A percentile compares a stretch with the other conserved stretches of the same genome.
phyloP scores from a whole-genome alignment of 495 filamentous ascomycete genomes.

The Pyrenopolyporus hunteri region DNA sequence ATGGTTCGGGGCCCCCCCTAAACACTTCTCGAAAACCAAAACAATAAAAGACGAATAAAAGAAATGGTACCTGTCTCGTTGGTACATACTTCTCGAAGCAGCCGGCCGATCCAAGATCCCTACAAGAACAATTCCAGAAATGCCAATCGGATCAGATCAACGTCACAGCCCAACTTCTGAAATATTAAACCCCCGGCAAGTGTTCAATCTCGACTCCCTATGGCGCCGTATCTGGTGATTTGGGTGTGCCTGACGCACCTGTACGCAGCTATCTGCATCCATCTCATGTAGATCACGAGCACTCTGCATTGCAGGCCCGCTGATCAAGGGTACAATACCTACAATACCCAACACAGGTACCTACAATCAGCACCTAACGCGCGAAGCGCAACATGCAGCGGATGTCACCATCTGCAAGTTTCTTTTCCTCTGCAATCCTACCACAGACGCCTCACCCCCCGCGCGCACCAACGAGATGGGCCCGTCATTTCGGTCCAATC shows the following conservation, averaged over 20 bases:
- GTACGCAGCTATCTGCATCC: too few species aligned
- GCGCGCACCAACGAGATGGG: constrained; percentile 16
- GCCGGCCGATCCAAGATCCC: not conserved
- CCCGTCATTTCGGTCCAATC: constrained; percentile 28
- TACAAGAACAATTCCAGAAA: constrained; percentile 37
- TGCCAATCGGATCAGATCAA: constrained; percentile 35
- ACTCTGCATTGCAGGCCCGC: constrained; percentile 31
- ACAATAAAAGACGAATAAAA: too few species aligned
- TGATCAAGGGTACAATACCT: constrained; percentile 17
- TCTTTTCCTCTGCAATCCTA: constrained; percentile 22
- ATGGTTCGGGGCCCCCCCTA: not conserved
- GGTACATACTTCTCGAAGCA: not conserved
- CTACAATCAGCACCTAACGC: constrained; percentile 9
- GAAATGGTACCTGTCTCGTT: not conserved
- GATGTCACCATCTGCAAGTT: constrained; percentile 32
- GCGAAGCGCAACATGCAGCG: constrained; percentile 36
- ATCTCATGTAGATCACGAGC: constrained; percentile 36
- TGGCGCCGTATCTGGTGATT: constrained; percentile 27
- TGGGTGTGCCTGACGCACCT: constrained; percentile 35
- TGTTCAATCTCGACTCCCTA: constrained; percentile 25
- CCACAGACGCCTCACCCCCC: constrained; percentile 20
- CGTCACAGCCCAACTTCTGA: constrained; percentile 23
- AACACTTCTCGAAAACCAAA: not conserved
- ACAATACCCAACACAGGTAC: too few species aligned
- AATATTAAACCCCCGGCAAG: constrained; percentile 28